These are phyloP conservation scores for Capsicum rhomboideum DNA, from an alignment of 257 asterid species.

Conservation along the genomic window DNA sequence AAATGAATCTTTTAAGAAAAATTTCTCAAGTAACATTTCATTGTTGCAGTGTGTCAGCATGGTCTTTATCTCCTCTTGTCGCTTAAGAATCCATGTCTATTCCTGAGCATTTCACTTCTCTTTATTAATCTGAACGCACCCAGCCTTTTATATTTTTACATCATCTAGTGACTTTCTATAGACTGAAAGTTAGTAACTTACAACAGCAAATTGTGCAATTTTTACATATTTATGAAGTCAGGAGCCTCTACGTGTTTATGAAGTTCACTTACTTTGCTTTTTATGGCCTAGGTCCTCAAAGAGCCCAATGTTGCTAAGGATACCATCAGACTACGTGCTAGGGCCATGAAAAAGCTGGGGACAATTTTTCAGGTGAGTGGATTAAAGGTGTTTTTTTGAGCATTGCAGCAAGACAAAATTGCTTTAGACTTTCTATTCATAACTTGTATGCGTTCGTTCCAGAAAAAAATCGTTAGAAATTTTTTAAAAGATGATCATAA, in stretches of 20 bases:
- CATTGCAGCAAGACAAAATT: background rate
- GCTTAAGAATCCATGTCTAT: background rate
- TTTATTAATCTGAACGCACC: background rate
- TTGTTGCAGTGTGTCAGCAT: background rate
- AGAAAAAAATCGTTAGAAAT: background rate
- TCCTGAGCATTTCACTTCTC: background rate
- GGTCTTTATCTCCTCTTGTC: background rate
- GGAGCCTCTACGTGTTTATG: background rate
- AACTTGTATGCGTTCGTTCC: background rate
- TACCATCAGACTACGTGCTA: constrained; percentile 51
- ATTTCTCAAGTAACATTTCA: background rate
- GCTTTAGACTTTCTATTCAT: no score
- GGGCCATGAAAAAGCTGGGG: constrained; percentile 66
- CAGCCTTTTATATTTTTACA: background rate
- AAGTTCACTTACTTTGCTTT: background rate
- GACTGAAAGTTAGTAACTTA: background rate
- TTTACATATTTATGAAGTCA: background rate
- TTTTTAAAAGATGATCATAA: background rate
- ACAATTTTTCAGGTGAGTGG: constrained; percentile 57
- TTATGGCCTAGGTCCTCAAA: constrained; percentile 49
- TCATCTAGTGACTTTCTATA: background rate
- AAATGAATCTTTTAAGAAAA: background rate
- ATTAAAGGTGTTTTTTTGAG: background rate
- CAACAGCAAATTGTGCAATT: background rate
- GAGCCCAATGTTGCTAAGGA: constrained; percentile 64